Evolutionary conservation across 1,284 basidiomycete species (phyloP), one percentile per base, ranked within the genome.

Genomic region (Xerocomus minutiporus): DNA sequence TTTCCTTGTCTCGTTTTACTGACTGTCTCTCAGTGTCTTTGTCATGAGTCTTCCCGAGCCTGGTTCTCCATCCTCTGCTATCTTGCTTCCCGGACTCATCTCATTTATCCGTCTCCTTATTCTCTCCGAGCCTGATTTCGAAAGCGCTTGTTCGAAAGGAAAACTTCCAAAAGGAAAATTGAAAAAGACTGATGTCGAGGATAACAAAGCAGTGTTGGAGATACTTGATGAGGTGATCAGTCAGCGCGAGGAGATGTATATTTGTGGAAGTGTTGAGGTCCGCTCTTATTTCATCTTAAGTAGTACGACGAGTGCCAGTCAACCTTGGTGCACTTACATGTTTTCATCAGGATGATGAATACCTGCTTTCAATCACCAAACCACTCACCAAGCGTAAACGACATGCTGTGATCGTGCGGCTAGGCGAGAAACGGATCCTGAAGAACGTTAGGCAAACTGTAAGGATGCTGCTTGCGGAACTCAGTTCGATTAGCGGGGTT

Each of bases 361-460:
- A 63, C 7, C 66, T 86, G 1, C 67, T 80, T 31, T 57, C 58
- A 38, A 13, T 26, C 13, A 25, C 35, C 23, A 67, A 63, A 20
- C 51, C 58, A n/a, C 64, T 79, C 4, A 57, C 75, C 6, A 52
- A 70, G 23, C 84, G 84, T 54, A 78, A 75, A 60, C 73, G 75
- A 53, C 75, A 85, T 54, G 90, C 93, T 1, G 61, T 88, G 8
- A 73, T 90, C 39, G 89, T 94, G 4, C 78, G 92, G 36, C 63
- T 90, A 26, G 90, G 90, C 5, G 92, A 95, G 71, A 93, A 93
- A 71, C 72, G 79, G 26, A 84, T 93, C 20, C 61, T 94, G 44
- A 65, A 67, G 9, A 67, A 69, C 9, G 63, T 72, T 2, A 60
- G 78, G 26, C 65, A 71, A 32, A 69, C 61, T n/a, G 32, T 70